A percentile compares a stretch with the other conserved stretches of the same genome.
phyloP scores from a whole-genome alignment of 371 early-diverging fungal species.

The Smittium culicis region DNA sequence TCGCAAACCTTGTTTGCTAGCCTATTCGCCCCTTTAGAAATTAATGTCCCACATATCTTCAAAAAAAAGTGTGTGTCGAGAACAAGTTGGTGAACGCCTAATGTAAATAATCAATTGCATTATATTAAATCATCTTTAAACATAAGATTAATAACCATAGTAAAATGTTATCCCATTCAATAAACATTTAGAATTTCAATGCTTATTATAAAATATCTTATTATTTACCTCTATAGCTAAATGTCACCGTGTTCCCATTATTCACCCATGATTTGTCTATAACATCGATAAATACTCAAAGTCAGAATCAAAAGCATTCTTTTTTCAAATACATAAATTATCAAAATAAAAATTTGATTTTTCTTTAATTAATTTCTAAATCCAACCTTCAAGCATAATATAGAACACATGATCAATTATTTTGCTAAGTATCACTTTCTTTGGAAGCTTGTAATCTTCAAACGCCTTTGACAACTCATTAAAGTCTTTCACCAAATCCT shows the following conservation, averaged over 20 bases:
- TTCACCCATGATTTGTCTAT: constrained; percentile 30
- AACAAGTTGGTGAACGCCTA: constrained; percentile 49
- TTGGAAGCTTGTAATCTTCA: constrained; percentile 25
- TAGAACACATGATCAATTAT: constrained; percentile 32
- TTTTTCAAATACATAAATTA: too few species aligned
- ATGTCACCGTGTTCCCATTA: constrained; percentile 18
- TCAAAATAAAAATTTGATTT: too few species aligned
- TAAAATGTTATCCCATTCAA: neutral
- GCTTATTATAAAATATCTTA: too few species aligned
- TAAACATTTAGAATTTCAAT: neutral
- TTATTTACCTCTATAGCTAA: constrained; percentile 35
- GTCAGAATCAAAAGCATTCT: too few species aligned
- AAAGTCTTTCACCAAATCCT: constrained; percentile 18
- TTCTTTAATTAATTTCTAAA: too few species aligned
- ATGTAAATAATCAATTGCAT: too few species aligned
- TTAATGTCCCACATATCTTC: constrained; percentile 34
- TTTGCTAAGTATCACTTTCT: constrained; percentile 20
- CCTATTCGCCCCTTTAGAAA: constrained; percentile 37
- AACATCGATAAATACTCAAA: too few species aligned
- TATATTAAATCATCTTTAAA: too few species aligned
- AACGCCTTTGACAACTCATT: constrained; percentile 21
- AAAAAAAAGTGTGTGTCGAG: constrained; percentile 54
- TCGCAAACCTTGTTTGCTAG: constrained; percentile 48
- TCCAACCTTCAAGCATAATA: constrained; percentile 18
- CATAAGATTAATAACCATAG: too few species aligned